Evolutionary conservation across 108 stramenopile species (phyloP).

Genomic region (Cyclotella cryptica): DNA sequence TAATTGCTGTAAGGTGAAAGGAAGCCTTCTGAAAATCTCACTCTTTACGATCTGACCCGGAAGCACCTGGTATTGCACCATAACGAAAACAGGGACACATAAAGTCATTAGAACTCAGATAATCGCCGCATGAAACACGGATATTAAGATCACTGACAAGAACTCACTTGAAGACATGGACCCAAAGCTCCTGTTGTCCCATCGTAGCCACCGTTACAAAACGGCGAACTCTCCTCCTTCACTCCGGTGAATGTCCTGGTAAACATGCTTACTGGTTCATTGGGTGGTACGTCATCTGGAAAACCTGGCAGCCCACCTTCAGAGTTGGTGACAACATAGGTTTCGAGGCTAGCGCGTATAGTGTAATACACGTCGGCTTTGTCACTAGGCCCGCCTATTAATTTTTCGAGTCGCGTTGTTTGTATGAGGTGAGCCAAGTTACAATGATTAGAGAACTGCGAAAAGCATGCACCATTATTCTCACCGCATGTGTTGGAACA

Average conservation of each 20-base stretch:
- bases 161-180: neutral
- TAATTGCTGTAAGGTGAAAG: neutral
- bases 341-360: neutral
- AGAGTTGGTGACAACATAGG: neutral
- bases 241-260: neutral
- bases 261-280: neutral
- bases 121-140: too few relatives aligned
- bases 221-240: constrained; percentile 2
- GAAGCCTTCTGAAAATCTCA: neutral
- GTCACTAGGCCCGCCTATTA: neutral
- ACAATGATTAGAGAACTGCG: too few relatives aligned
- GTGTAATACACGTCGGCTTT: neutral
- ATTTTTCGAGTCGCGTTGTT: neutral
- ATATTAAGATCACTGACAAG: neutral
- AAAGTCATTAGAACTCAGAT: too few relatives aligned
- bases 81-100: neutral
- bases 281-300: neutral
- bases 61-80: neutral
- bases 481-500: constrained; percentile 1
- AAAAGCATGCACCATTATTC: too few relatives aligned
- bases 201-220: neutral
- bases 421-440: too few relatives aligned
- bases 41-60: neutral
- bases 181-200: constrained; percentile 1
- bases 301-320: neutral